Evolutionary conservation across 208 protist genomes (phyloP), one percentile per base, ranked within the genome.

Genomic region (Borovskyia barvae): DNA sequence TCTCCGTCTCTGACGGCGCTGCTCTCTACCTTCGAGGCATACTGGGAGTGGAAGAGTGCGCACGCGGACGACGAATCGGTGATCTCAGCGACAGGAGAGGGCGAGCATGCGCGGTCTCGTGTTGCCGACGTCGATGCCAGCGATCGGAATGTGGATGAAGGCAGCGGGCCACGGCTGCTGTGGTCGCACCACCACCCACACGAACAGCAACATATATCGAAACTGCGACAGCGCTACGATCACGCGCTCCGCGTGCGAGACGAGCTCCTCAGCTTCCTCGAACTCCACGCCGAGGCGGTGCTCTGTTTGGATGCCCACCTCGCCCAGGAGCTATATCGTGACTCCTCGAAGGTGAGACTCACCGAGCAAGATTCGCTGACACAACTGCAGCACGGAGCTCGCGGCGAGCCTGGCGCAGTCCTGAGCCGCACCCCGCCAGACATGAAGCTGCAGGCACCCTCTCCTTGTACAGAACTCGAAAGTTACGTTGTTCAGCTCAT

Each of bases 211-310:
- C 52, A 20, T 12, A 35, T 56, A 11, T 41, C 55, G 4, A 55
- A 47, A 29, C 40, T 71, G 55, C 64, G 54, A 8, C 55, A 58
- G 49, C 55, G 54, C n/a, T 71, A 71, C 41, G 55, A 71, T n/a
- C 48, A 57, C 33, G 64, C 30, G 29, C 8, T 49, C 19, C 55
- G 41, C 9, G 64, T 46, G 11, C 47, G 64, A 29, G 64, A 71
- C 4, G 64, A 64, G 39, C 33, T 71, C 11, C 19, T 35, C 29
- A 53, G 55, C 49, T 64, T 64, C 25, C 48, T 64, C n/a, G 28
- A 51, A 39, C 57, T 71, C 35, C 57, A 76, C 37, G 42, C 28
- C 8, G 70, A 76, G 15, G 63, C 70, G 2, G 65, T 69, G 17
- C 62, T 43, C 3, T 41, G 51, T 5, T 48, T 76, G 22, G 51